These are phyloP conservation scores for Eucalyptus caleyi DNA, from an alignment of 345 rosid genomes.

Conservation along the genomic window DNA sequence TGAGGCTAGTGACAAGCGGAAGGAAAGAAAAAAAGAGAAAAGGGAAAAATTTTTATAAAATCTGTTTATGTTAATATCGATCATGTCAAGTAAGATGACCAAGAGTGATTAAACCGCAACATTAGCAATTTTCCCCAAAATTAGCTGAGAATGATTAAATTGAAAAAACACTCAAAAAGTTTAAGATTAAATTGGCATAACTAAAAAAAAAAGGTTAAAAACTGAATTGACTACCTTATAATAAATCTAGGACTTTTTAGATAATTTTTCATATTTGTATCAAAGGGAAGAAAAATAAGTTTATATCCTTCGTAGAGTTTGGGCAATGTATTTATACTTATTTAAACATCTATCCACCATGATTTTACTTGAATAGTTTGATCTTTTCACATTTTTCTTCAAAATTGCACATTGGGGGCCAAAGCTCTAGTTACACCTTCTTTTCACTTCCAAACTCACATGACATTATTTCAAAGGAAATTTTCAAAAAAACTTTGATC, in stretches of 20 bases:
- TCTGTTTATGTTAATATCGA: accelerated
- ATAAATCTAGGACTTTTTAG: neutral
- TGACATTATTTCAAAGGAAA: neutral
- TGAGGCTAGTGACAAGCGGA: accelerated
- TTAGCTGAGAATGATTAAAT: accelerated
- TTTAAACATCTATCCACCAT: neutral
- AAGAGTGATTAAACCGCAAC: accelerated
- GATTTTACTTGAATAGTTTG: neutral
- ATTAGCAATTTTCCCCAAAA: accelerated
- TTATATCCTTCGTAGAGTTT: neutral
- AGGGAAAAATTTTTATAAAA: neutral
- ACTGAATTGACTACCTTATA: accelerated
- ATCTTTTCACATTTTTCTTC: neutral
- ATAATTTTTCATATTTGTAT: neutral
- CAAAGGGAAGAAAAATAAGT: neutral
- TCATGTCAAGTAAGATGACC: neutral
- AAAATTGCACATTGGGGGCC: neutral
- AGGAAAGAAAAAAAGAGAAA: neutral
- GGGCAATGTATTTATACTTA: neutral
- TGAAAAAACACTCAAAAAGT: neutral
- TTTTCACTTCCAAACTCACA: neutral
- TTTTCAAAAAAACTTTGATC: neutral
- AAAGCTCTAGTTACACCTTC: neutral
- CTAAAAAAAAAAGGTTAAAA: neutral
- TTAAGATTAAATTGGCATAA: neutral